These are phyloP conservation scores for Fusarium transvaalense DNA, from an alignment of 2,329 filamentous ascomycete species.

Conservation along the genomic window DNA sequence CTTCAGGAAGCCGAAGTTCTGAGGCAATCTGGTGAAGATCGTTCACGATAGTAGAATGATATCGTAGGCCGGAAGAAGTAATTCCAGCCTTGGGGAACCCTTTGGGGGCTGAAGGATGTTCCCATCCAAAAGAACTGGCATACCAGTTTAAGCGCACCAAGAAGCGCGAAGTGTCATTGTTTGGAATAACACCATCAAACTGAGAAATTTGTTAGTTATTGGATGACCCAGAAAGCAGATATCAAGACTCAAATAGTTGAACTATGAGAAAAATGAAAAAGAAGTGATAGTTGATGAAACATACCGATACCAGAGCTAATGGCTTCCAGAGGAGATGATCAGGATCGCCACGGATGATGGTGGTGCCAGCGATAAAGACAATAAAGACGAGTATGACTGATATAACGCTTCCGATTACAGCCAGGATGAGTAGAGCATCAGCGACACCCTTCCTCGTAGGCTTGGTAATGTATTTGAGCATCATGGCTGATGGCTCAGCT, in stretches of 20 bases:
- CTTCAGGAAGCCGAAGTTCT: constrained; percentile 40
- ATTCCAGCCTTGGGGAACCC: constrained; percentile 43
- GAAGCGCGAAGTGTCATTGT: constrained; percentile 46
- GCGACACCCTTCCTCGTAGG: constrained; percentile 34
- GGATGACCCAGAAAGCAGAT: neutral
- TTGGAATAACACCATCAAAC: constrained; percentile 47
- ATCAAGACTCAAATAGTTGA: neutral
- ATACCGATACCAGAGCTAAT: constrained; percentile 46
- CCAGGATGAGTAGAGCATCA: constrained; percentile 36
- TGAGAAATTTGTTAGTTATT: constrained; percentile 14
- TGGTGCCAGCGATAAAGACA: constrained; percentile 44
- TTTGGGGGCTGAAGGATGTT: constrained; percentile 45
- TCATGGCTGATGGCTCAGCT: constrained; percentile 21
- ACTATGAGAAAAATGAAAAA: neutral
- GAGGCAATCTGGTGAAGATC: constrained; percentile 43
- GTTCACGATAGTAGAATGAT: constrained; percentile 33
- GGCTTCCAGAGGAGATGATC: constrained; percentile 41
- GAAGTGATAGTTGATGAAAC: neutral
- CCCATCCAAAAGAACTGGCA: constrained; percentile 45
- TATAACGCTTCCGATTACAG: constrained; percentile 41
- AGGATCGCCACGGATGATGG: constrained; percentile 30
- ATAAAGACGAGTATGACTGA: constrained; percentile 36
- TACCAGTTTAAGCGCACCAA: constrained; percentile 48
- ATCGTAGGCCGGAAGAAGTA: constrained; percentile 33
- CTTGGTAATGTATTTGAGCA: constrained; percentile 33